phyloP scores from a whole-genome alignment of 345 rosid species.

The Anacardium occidentale region DNA sequence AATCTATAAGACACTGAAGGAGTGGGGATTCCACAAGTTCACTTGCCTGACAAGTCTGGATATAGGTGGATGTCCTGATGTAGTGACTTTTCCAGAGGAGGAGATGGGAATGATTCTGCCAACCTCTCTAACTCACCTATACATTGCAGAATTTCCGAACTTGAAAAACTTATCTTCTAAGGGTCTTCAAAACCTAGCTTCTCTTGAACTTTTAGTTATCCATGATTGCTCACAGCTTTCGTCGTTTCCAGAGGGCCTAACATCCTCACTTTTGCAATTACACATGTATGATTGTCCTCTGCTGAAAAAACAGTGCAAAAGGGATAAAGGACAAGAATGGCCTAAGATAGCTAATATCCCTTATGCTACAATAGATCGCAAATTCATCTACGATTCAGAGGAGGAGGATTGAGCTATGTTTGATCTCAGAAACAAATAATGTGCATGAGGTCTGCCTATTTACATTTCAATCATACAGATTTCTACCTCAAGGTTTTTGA shows the following conservation, averaged over 20 bases:
- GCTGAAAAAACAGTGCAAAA: background rate
- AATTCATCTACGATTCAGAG: background rate
- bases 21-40: constrained; percentile 2
- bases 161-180: background rate
- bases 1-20: background rate
- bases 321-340: background rate
- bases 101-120: constrained; percentile 2
- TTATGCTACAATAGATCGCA: background rate
- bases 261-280: too few species aligned
- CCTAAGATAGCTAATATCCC: background rate
- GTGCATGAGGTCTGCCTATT: too few species aligned
- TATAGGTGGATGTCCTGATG: background rate
- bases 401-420: background rate
- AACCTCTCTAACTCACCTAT: background rate
- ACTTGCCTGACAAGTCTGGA: background rate
- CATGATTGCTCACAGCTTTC: too few species aligned
- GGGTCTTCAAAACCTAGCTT: background rate
- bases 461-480: too few species aligned
- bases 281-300: background rate
- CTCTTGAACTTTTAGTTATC: background rate
- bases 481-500: too few species aligned
- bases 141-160: background rate
- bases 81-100: background rate
- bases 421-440: background rate
- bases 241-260: too few species aligned